Base-by-base conservation (phyloP, 306 rosid genomes). In the Abrus pulchellus region DNA sequence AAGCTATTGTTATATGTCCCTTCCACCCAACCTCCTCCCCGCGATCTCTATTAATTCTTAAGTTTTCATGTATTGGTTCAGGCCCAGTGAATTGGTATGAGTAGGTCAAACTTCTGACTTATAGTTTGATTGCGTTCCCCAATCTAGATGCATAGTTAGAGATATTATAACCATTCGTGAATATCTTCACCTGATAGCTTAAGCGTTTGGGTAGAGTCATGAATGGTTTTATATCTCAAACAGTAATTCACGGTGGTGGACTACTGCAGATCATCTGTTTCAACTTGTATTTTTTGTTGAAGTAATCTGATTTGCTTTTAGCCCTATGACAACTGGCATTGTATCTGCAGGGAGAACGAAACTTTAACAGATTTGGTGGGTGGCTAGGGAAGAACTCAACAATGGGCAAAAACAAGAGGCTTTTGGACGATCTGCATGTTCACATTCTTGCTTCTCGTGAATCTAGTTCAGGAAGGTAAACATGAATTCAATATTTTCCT, bases 381-480 rank as follows among this genome's bases (percentile, higher is more conserved):
- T 95, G 99, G 99, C 82, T 95, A 41, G 98, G 99, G 71, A 95
- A 93, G 85, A 95, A 95, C 88, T 95, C 99, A 11, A 91, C 99
- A 36, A 80, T 12, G 68, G 90, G 97, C 12, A 95, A 95, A 87
- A 89, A 93, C 85, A 32, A 64, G 68, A 89, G 98, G 86, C 98
- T 95, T 78, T 71, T 95, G 89, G 99, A 95, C 59, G 99, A 95
- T 83, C 77, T 95, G 70, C 99, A 92, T 61, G 87, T 93, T 68
- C 98, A 90, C 88, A 65, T 95, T 84, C 98, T 95, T 83, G 93
- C 97, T 76, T 93, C 99, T 79, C 94, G 94, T 38, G 96, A 87
- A 85, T 88, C 96, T 81, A 83, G 91, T 81, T 86, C 92, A 0
- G 94, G 90, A 73, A 93, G 99, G 99, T 93, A 79, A 83, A 53